Evolutionary conservation across 2,329 filamentous ascomycete species (phyloP).

Genomic region (Fusarium agapanthi): DNA sequence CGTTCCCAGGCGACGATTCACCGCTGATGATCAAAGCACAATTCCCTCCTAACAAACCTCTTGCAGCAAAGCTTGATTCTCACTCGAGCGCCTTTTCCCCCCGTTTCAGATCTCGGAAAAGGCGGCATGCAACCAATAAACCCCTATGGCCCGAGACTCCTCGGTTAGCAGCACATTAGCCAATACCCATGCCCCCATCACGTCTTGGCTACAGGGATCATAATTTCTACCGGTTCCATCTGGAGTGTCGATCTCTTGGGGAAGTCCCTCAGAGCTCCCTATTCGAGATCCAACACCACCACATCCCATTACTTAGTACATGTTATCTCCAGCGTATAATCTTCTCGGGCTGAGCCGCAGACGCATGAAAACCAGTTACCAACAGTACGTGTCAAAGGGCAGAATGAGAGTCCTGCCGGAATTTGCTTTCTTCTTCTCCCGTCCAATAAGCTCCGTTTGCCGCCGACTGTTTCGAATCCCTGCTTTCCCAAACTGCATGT

Average conservation of each 20-base stretch:
- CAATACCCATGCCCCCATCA: background rate
- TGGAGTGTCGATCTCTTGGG: background rate
- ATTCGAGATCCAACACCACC: background rate
- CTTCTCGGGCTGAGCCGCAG: background rate
- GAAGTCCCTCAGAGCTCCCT: background rate
- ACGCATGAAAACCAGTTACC: background rate
- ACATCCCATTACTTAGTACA: background rate
- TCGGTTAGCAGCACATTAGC: background rate
- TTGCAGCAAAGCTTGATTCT: background rate
- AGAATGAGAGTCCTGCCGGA: background rate
- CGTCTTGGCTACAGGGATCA: background rate
- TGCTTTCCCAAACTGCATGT: background rate
- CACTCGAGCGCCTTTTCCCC: background rate
- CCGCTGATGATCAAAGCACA: background rate
- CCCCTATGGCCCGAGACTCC: background rate
- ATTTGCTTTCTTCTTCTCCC: background rate
- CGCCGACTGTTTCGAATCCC: background rate
- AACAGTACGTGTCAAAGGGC: background rate
- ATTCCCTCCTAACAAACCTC: too few species aligned
- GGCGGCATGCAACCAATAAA: background rate
- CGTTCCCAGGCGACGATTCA: background rate
- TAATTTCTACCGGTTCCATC: background rate
- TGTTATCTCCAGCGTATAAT: background rate
- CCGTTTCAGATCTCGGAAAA: background rate
- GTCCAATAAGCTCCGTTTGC: background rate